These are phyloP conservation scores for Blastocladiella emersonii DNA, from an alignment of 371 early-diverging fungal species.

Conservation along the genomic window DNA sequence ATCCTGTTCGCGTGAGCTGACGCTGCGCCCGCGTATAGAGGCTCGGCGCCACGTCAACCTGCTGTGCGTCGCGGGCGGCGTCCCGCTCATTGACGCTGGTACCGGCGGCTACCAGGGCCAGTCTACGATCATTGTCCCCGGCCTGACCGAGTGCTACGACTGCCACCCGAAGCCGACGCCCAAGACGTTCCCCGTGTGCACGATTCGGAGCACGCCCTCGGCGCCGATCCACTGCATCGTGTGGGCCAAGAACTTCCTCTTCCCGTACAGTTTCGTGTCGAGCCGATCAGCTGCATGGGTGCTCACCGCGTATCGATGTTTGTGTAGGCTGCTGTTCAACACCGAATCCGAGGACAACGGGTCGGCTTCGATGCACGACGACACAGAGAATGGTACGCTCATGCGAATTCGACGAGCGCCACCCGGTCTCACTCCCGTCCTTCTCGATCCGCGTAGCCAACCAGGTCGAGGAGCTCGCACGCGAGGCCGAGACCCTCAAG, in stretches of 20 bases:
- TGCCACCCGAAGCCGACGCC: constrained; percentile 86
- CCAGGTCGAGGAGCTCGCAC: constrained; percentile 53
- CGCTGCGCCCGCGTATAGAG: constrained; percentile 38
- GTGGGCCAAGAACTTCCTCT: constrained; percentile 95
- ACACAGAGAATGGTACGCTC: constrained; percentile 46
- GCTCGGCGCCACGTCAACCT: constrained; percentile 90
- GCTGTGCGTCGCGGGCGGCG: constrained; percentile 82
- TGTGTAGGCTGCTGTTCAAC: constrained; percentile 67
- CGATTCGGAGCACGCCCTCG: constrained; percentile 92
- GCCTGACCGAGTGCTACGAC: constrained; percentile 87
- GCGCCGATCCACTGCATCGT: constrained; percentile 97
- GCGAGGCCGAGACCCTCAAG: constrained; percentile 55
- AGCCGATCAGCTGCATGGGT: background rate
- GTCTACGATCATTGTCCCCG: constrained; percentile 63
- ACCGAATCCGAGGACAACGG: constrained; percentile 49
- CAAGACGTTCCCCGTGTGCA: constrained; percentile 90
- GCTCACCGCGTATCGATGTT: background rate
- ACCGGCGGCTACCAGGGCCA: constrained; percentile 97
- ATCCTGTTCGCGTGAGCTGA: background rate
- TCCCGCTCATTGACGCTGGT: constrained; percentile 93
- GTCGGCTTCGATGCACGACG: constrained; percentile 25
- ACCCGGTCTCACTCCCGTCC: too few relatives aligned
- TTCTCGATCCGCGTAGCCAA: constrained; percentile 24
- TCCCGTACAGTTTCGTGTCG: constrained; percentile 26
- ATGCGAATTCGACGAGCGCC: too few relatives aligned